Conservation (phyloP, 805 yeast genomes). For the Saturnispora gosingensis region DNA sequence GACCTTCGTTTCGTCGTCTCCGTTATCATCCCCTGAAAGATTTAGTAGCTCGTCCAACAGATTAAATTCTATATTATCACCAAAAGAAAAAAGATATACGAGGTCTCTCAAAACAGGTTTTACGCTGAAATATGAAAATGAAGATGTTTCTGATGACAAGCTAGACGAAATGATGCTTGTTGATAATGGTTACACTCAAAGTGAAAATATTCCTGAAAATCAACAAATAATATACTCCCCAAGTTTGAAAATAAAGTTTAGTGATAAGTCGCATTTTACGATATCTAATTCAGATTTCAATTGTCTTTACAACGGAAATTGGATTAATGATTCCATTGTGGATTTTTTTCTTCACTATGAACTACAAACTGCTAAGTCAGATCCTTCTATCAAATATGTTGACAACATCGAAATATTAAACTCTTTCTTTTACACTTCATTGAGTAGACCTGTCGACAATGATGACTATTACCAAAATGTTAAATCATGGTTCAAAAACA, state of each 20-base stretch:
- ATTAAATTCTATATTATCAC: neutral
- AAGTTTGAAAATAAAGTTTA: conserved; percentile 40
- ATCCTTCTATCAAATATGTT: conserved; percentile 22
- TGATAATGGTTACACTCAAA: conserved; percentile 21
- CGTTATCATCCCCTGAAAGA: neutral
- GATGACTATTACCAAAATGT: conserved; percentile 49
- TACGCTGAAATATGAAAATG: conserved; percentile 7
- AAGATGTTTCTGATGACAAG: conserved; percentile 7
- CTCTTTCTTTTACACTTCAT: conserved; percentile 72
- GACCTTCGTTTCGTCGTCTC: neutral
- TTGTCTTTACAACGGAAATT: conserved; percentile 69
- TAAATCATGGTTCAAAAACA: conserved; percentile 67
- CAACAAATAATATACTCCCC: conserved; percentile 27
- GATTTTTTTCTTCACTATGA: conserved; percentile 71
- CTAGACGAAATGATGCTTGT: conserved; percentile 34
- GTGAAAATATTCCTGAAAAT: conserved; percentile 24
- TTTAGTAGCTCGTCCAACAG: neutral
- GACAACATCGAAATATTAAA: conserved; percentile 50
- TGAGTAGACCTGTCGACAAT: conserved; percentile 28
- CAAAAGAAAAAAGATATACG: neutral
- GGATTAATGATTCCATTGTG: conserved; percentile 84
- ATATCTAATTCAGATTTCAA: conserved; percentile 65
- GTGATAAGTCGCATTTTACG: conserved; percentile 44
- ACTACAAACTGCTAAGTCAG: conserved; percentile 27
- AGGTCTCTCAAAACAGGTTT: conserved; percentile 7